Percentiles rank a stretch among this genome's conserved stretches.
Evolutionary conservation across 345 rosid species (phyloP).

Genomic region (Gossypium australe): DNA sequence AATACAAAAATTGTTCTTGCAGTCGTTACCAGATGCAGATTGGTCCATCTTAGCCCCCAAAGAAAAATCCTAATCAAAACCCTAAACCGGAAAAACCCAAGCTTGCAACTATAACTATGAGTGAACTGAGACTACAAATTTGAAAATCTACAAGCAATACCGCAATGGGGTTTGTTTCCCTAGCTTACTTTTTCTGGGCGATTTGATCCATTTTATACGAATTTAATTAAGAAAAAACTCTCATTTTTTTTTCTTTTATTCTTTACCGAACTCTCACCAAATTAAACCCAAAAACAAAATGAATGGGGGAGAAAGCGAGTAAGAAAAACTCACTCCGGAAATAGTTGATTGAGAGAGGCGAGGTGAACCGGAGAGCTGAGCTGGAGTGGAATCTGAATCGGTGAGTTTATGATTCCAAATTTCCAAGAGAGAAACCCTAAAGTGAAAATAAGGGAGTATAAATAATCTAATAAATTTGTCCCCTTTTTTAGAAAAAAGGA

Average conservation of each 20-base stretch:
- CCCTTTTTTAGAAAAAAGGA: too few relatives aligned
- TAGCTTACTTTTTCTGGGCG: background rate
- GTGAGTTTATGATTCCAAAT: background rate
- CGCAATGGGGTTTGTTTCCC: background rate
- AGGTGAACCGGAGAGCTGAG: background rate
- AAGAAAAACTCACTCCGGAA: background rate
- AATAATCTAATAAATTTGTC: too few relatives aligned
- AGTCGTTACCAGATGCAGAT: constrained; percentile 12
- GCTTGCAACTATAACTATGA: background rate
- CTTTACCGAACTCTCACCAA: constrained; percentile 27
- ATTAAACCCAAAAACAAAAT: background rate
- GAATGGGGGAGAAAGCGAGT: background rate
- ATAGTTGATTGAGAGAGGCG: background rate
- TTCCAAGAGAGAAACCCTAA: background rate
- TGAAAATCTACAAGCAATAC: background rate
- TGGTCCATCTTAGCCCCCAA: constrained; percentile 42
- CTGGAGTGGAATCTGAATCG: background rate
- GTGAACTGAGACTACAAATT: background rate
- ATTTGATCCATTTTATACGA: background rate
- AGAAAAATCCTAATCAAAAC: constrained; percentile 8
- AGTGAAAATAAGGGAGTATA: constrained; percentile 3
- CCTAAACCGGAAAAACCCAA: constrained; percentile 6
- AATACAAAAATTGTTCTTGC: constrained; percentile 21
- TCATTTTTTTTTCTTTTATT: constrained; percentile 14
- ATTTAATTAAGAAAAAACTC: constrained; percentile 15